Base-by-base conservation (phyloP, 371 early-diverging fungal genomes). In the Mortierella sp. region DNA sequence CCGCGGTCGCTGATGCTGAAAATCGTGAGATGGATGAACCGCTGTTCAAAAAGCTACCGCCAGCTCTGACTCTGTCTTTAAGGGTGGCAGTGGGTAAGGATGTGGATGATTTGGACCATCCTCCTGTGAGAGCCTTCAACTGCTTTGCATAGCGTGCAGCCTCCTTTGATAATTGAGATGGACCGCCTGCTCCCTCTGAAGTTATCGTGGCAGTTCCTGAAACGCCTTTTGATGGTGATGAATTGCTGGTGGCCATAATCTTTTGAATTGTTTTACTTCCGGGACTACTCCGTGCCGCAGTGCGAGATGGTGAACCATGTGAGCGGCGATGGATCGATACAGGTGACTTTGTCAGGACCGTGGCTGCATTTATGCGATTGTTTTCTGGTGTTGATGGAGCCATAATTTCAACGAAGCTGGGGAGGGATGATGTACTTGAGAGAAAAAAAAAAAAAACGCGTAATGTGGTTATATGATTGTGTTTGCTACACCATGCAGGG, bases 141-240 rank as follows among this genome's bases (percentile, higher is more conserved):
- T 74, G 74, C 40, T 57, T 63, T 43, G 60, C 63, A 36, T 32
- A 74, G 3, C 74, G 74, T 8, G 74, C 58, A 43, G 58, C 48
- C n/a, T 74, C 74, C 36, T 69, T 74, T 43, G 74, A 68, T 19
- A 40, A 15, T 13, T 68, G 69, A 40, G 65, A 58, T 33, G 69
- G 13, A 36, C 65, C 57, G 40, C 28, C 13, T 53, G 52, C 41
- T 11, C 22, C 65, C 22, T 21, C 58, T 10, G 21, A 13, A 16
- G 53, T 6, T 52, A 16, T 45, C 7, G 24, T 9, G 15, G 24
- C 45, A 1, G n/a, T 41, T 61, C 41, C 50, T 48, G 63, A 50
- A 22, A 50, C n/a, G 4, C 50, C 13, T 22, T 32, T 63, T 9
- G 48, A 48, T 16, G 63, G 50, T 32, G 63, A 50, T 9, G 50